Base-by-base conservation (phyloP, 2,329 filamentous ascomycete genomes). In the Diaporthe sp. region DNA sequence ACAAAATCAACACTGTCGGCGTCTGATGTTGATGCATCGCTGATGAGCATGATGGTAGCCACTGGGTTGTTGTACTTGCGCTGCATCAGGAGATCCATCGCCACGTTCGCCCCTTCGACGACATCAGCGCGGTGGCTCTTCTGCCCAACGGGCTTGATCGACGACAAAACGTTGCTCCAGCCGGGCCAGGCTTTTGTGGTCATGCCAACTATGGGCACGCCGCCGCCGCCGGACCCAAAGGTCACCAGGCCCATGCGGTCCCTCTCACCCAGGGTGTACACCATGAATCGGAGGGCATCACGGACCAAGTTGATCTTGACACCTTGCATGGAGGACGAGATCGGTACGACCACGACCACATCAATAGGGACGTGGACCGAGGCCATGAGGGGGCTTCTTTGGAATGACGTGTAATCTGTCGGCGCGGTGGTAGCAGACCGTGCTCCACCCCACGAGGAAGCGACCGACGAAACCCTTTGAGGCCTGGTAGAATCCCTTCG, bases 301-400 rank as follows among this genome's bases (percentile, higher is more conserved):
- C 95, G 92, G 19, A 99, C 91, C 1, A 99, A 88, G 76, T 96
- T 97, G 81, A 98, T 98, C 86, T 99, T 99, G 75, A 99, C 91
- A n/a, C 97, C 97, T 83, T 98, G 97, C 96, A 98, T 99, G 0
- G 97, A 98, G 1, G 96, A 97, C 0, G 97, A 98, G 8, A 99
- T 95, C 0, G 97, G 97, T 44, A 99, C 96, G 30, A 99, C 97
- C 0, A 98, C 95, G 0, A 99, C 96, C 39, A 99, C 92, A 81
- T 99, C 97, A 71, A 98, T 91, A 2, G 97, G 96, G 22, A 98
- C 94, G 81, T 99, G 97, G 63, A 96, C 82, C 8, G 92, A 90
- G 27, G 86, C 84, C 75, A 84, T 85, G 72, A 80, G 79, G 70
- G 85, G 85, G 80, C 82, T 88, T 79, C 87, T 83, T 80, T 89